These are phyloP conservation scores for Penicillium sp. DNA, from an alignment of 2,329 filamentous ascomycete species.

Conservation along the genomic window DNA sequence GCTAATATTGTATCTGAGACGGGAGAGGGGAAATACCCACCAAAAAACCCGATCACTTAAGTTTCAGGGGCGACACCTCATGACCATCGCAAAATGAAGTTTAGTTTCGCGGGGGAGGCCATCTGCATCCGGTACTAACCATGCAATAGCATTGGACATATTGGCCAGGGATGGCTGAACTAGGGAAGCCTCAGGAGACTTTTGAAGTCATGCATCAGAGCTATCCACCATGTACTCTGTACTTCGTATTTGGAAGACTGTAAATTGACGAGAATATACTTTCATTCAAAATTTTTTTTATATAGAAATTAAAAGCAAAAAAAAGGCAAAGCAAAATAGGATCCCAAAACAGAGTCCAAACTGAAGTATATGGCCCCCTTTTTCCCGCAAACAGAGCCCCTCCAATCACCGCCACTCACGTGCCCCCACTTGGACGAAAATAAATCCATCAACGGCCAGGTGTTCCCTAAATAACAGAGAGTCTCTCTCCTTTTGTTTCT, in stretches of 20 bases:
- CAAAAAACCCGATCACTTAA: conserved; percentile 3
- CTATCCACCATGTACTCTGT: not conserved
- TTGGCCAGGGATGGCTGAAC: conserved; percentile 12
- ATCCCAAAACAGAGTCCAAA: not conserved
- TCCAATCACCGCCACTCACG: conserved; percentile 26
- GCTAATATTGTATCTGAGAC: conserved; percentile 3
- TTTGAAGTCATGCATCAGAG: not conserved
- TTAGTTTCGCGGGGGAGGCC: conserved; percentile 16
- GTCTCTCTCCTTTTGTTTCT: conserved; percentile 18
- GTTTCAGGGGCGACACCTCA: conserved; percentile 20
- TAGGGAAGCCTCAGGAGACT: conserved; percentile 9
- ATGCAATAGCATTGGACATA: conserved; percentile 17
- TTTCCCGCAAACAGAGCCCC: conserved; percentile 26
- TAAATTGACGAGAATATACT: not conserved
- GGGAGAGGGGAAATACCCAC: conserved; percentile 7
- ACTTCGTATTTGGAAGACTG: not conserved
- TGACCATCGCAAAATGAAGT: conserved; percentile 14
- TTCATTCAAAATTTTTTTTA: not conserved
- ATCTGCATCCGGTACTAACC: conserved; percentile 10
- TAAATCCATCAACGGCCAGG: conserved; percentile 31
- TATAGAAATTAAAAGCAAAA: no score
- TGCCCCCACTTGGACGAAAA: conserved; percentile 27
- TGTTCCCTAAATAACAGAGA: conserved; percentile 27
- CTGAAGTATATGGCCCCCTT: conserved; percentile 17
- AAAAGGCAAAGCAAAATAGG: no score